Evolutionary conservation across 2,329 filamentous ascomycete genomes (phyloP).

Genomic region (Aspergillus ochraceus): DNA sequence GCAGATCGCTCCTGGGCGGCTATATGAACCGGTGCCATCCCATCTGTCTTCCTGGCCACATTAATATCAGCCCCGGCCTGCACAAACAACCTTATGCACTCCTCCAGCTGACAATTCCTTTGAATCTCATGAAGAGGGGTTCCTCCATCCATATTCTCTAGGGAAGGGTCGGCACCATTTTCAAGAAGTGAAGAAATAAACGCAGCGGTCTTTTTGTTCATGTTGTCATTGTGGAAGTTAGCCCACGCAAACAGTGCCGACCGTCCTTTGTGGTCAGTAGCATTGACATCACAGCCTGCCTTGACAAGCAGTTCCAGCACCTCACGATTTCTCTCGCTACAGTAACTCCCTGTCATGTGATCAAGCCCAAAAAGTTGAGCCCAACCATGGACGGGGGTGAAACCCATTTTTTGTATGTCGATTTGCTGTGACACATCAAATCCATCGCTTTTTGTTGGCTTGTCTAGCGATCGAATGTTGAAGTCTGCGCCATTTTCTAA

Average conservation of each 20-base stretch:
- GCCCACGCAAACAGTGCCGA: constrained; percentile 1
- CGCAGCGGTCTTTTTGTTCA: not conserved
- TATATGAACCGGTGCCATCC: not conserved
- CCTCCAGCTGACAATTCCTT: not conserved
- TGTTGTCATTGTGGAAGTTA: not conserved
- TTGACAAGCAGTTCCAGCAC: not conserved
- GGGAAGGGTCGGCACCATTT: constrained; percentile 2
- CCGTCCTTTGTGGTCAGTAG: not conserved
- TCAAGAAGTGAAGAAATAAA: constrained; percentile 1
- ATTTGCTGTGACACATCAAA: not conserved
- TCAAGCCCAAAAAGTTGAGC: not conserved
- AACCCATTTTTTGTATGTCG: not conserved
- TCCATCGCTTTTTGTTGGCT: not conserved
- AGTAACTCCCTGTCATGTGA: not conserved
- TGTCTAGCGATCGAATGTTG: not conserved
- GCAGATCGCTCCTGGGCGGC: not conserved
- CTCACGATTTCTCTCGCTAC: not conserved
- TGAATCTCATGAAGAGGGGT: not conserved
- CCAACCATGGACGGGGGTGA: constrained; percentile 8
- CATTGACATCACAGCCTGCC: constrained; percentile 7
- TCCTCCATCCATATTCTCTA: not conserved
- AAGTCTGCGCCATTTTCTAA: not conserved
- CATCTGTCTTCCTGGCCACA: not conserved
- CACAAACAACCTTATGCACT: not conserved
- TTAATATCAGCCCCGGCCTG: constrained; percentile 5